phyloP scores from a whole-genome alignment of 805 yeast species.

The Candida multigemmis region DNA sequence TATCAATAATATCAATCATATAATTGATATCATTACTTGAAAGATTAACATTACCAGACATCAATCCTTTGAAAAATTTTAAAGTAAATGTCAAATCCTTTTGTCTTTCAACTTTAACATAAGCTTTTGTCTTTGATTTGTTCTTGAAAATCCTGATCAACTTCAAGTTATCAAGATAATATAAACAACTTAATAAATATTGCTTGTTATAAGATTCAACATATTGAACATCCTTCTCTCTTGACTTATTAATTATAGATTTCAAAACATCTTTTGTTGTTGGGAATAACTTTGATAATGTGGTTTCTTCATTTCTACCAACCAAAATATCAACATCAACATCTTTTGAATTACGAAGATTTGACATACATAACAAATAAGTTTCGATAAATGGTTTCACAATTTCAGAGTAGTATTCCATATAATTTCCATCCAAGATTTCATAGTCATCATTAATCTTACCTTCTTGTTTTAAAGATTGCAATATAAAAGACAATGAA shows the following conservation, averaged over 20 bases:
- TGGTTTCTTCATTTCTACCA: conserved; percentile 11
- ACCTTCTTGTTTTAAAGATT: conserved; percentile 10
- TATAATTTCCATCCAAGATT: conserved; percentile 12
- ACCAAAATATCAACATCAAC: conserved; percentile 15
- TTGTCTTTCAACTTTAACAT: conserved; percentile 19
- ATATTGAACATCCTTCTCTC: conserved; percentile 12
- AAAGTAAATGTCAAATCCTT: conserved; percentile 20
- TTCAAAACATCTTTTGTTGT: conserved; percentile 23
- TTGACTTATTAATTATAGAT: conserved; percentile 11
- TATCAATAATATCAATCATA: conserved; percentile 23
- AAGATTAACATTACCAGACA: neutral
- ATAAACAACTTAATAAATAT: conserved; percentile 29
- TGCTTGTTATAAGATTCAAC: conserved; percentile 33
- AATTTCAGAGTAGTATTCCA: conserved; percentile 8
- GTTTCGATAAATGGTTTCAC: conserved; percentile 7
- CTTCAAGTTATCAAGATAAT: conserved; percentile 24
- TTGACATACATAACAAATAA: conserved; percentile 6
- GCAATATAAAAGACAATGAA: conserved; percentile 17
- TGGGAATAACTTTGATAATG: conserved; percentile 17
- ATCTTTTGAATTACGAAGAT: conserved; percentile 1
- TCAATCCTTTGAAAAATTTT: too few species aligned
- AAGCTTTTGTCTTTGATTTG: conserved; percentile 31
- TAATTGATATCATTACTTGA: conserved; percentile 8
- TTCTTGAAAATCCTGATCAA: conserved; percentile 29
- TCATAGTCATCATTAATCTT: conserved; percentile 8